Evolutionary conservation across 768 basidiomycete genomes (phyloP).

Genomic region (Pilatotrama ljubarskyi): DNA sequence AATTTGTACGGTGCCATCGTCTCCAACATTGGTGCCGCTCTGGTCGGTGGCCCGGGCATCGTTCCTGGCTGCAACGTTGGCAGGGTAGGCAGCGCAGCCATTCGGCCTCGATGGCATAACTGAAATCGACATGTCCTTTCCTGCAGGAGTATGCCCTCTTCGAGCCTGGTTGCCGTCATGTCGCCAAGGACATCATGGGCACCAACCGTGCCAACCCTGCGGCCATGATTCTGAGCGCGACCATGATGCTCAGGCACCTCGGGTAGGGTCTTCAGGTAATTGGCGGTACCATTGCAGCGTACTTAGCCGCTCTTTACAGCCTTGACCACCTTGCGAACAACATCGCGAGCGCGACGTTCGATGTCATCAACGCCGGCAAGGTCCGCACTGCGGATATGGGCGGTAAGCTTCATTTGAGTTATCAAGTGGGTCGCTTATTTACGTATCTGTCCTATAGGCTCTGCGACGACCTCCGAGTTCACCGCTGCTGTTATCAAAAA

Average conservation of each 20-base stretch:
- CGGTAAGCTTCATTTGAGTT: constrained; percentile 51
- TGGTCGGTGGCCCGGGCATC: constrained; percentile 77
- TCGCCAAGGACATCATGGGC: constrained; percentile 94
- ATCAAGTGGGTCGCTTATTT: neutral
- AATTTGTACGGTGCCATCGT: constrained; percentile 96
- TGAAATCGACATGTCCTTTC: constrained; percentile 11
- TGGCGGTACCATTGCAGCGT: constrained; percentile 4
- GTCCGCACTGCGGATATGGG: constrained; percentile 95
- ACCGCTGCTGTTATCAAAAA: constrained; percentile 89
- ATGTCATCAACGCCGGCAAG: constrained; percentile 85
- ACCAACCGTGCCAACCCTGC: constrained; percentile 96
- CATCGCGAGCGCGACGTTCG: constrained; percentile 90
- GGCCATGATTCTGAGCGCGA: constrained; percentile 95
- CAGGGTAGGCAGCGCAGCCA: constrained; percentile 49
- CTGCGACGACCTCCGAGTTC: constrained; percentile 92
- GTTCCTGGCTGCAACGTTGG: constrained; percentile 97
- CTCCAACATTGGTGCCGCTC: constrained; percentile 92
- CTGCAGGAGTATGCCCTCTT: constrained; percentile 92
- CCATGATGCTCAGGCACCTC: constrained; percentile 96
- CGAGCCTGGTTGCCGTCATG: constrained; percentile 97
- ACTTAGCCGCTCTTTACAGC: constrained; percentile 42
- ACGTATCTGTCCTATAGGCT: constrained; percentile 47
- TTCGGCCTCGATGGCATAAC: neutral
- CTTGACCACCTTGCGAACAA: constrained; percentile 91
- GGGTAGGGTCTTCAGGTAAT: constrained; percentile 55